Conservation (phyloP, 768 basidiomycete species). For the Lactifluus echinatus region DNA sequence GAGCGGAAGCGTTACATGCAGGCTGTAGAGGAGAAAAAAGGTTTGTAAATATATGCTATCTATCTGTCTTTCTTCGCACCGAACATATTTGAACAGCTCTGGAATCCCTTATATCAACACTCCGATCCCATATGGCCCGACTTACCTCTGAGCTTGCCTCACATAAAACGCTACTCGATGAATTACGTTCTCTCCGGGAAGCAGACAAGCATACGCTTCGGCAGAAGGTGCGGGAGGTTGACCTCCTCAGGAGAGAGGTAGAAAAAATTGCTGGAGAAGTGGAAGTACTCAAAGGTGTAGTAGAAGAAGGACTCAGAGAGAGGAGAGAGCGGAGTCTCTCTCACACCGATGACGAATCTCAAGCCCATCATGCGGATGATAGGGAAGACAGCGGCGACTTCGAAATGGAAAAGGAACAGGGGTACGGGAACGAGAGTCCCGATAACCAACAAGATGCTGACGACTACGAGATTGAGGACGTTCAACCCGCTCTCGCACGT, state of each 20-base stretch:
- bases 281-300: slow-evolving; percentile 74
- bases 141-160: slow-evolving; percentile 72
- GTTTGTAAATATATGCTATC: slow-evolving; percentile 31
- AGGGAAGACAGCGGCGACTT: background rate
- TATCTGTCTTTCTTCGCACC: background rate
- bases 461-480: slow-evolving; percentile 10
- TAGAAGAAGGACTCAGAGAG: slow-evolving; percentile 80
- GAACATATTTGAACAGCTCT: slow-evolving; percentile 42
- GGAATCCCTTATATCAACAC: slow-evolving; percentile 65
- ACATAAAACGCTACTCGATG: slow-evolving; percentile 62
- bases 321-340: slow-evolving; percentile 42
- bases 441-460: slow-evolving; percentile 23
- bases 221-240: slow-evolving; percentile 59
- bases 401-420: slow-evolving; percentile 21
- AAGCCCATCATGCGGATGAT: background rate
- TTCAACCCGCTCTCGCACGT: slow-evolving; percentile 13
- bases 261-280: slow-evolving; percentile 80
- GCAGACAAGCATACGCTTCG: slow-evolving; percentile 48
- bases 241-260: slow-evolving; percentile 62
- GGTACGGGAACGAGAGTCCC: slow-evolving; percentile 20
- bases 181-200: slow-evolving; percentile 56
- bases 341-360: background rate
- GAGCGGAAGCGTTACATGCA: slow-evolving; percentile 50
- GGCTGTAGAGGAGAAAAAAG: slow-evolving; percentile 84
- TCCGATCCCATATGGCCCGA: slow-evolving; percentile 67